Conservation (phyloP, 108 stramenopile species). For the Fragilaria radians region DNA sequence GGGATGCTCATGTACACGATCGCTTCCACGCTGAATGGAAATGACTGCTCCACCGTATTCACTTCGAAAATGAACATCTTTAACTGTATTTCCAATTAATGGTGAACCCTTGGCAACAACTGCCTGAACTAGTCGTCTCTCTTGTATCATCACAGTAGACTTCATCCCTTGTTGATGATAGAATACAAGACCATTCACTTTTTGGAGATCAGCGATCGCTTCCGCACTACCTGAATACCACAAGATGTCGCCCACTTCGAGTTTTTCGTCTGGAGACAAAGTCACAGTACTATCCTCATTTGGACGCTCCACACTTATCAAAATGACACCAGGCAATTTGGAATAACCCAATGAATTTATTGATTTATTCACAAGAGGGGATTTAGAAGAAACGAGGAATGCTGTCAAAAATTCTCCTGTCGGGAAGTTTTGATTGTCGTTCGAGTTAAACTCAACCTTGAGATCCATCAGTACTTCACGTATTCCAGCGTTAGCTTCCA, state of each 20-base stretch:
- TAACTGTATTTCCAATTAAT: constrained; percentile 70
- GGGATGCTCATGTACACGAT: constrained; percentile 74
- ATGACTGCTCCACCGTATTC: constrained; percentile 82
- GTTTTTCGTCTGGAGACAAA: constrained; percentile 24
- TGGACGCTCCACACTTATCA: constrained; percentile 77
- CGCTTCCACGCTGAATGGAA: constrained; percentile 74
- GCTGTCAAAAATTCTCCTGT: constrained; percentile 62
- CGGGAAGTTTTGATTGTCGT: constrained; percentile 10
- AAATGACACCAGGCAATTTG: constrained; percentile 57
- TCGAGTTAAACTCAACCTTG: constrained; percentile 34
- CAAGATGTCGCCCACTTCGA: constrained; percentile 43
- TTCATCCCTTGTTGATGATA: constrained; percentile 63
- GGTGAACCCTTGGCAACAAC: constrained; percentile 70
- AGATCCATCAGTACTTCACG: constrained; percentile 60
- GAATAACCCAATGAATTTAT: constrained; percentile 45
- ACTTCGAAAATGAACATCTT: constrained; percentile 66
- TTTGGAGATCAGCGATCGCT: constrained; percentile 47
- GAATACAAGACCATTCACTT: constrained; percentile 63
- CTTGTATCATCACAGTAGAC: constrained; percentile 61
- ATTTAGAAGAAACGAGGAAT: constrained; percentile 53
- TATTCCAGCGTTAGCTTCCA: not conserved
- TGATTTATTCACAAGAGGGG: constrained; percentile 42
- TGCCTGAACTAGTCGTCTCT: constrained; percentile 76
- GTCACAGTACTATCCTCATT: constrained; percentile 43
- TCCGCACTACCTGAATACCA: constrained; percentile 68